Percentiles rank a stretch among this genome's conserved stretches.
Conservation (phyloP, 768 basidiomycete genomes). For the Boletus sp. region DNA sequence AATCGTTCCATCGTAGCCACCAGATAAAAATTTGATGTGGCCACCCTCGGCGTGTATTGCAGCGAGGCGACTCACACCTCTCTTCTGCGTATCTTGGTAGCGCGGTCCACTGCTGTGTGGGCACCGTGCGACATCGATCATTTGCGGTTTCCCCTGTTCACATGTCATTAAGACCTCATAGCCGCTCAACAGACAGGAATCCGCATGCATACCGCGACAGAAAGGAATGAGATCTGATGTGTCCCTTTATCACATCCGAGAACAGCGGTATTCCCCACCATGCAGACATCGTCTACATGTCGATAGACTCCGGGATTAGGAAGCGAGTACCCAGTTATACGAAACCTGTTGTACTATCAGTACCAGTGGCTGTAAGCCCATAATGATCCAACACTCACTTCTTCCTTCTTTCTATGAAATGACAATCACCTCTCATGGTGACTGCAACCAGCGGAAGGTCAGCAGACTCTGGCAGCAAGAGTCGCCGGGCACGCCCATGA, state of each 20-base stretch:
- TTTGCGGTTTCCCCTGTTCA: constrained; percentile 30
- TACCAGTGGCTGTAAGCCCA: constrained; percentile 12
- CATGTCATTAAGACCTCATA: constrained; percentile 21
- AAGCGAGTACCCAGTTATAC: constrained; percentile 37
- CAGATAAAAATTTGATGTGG: constrained; percentile 43
- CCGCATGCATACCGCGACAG: constrained; percentile 32
- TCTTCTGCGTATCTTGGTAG: constrained; percentile 21
- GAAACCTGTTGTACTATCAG: constrained; percentile 28
- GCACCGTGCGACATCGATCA: constrained; percentile 30
- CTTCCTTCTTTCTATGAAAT: constrained; percentile 38
- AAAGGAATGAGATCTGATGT: constrained; percentile 41
- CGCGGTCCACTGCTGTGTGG: constrained; percentile 32
- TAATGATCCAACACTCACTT: constrained; percentile 22
- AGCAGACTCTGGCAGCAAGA: constrained; percentile 25
- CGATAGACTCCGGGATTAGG: constrained; percentile 35
- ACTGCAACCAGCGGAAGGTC: constrained; percentile 39
- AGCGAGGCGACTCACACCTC: constrained; percentile 44
- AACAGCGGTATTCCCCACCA: constrained; percentile 39
- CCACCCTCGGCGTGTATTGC: constrained; percentile 30
- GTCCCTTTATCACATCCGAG: constrained; percentile 43
- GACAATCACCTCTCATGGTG: constrained; percentile 45
- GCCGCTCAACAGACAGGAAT: constrained; percentile 25
- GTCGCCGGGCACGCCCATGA: constrained; percentile 32
- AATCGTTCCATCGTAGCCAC: constrained; percentile 45
- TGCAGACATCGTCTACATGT: constrained; percentile 46